phyloP scores from a whole-genome alignment of 805 yeast genomes.

The Ascoidea asiatica region DNA sequence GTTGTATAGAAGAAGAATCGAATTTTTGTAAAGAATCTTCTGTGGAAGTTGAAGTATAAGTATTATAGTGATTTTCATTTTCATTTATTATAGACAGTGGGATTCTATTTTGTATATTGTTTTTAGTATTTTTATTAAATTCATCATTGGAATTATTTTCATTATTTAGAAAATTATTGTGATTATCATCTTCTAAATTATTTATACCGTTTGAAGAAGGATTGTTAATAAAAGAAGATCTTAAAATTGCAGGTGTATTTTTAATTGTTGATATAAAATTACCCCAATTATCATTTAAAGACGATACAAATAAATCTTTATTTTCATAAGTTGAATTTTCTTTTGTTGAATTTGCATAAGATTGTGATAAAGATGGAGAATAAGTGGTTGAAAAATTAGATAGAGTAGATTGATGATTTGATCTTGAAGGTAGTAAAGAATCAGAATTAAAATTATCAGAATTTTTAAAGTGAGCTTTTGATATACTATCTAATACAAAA shows the following conservation, averaged over 20 bases:
- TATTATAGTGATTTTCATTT: background rate
- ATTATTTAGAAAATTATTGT: background rate
- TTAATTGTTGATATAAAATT: slow-evolving; percentile 33
- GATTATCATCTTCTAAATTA: background rate
- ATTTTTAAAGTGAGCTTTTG: slow-evolving; percentile 12
- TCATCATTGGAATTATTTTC: background rate
- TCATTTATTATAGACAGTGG: background rate
- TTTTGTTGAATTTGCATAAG: background rate
- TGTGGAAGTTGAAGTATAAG: background rate
- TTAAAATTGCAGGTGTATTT: slow-evolving; percentile 22
- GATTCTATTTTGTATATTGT: background rate
- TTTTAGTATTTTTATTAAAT: background rate
- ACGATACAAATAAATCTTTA: slow-evolving; percentile 21
- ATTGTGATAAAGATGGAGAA: too few relatives aligned
- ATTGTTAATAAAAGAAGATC: background rate
- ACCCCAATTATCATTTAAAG: slow-evolving; percentile 35
- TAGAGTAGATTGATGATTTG: background rate
- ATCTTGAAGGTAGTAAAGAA: background rate
- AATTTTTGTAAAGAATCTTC: background rate
- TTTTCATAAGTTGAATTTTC: slow-evolving; percentile 9
- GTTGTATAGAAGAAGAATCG: background rate
- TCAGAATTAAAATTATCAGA: slow-evolving; percentile 5
- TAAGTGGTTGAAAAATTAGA: too few relatives aligned
- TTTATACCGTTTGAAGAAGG: background rate
- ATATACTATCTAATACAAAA: slow-evolving; percentile 44